Conservation (phyloP, 495 filamentous ascomycete species). For the Bacidia rubella region DNA sequence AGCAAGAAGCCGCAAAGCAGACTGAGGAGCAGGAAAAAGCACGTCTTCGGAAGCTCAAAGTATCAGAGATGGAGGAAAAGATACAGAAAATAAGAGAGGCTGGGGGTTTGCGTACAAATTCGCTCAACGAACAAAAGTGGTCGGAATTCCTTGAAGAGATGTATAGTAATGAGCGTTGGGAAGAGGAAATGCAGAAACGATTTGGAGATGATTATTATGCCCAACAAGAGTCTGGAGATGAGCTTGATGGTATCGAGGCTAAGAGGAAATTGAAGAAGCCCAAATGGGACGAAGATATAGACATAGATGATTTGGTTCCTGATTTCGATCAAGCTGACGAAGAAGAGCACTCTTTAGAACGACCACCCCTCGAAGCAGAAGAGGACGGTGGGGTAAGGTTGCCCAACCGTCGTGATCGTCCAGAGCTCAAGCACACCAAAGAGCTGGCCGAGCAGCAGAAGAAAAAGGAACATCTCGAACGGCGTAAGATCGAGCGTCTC, state of each 20-base stretch:
- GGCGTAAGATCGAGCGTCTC: constrained; percentile 71
- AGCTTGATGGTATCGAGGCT: constrained; percentile 32
- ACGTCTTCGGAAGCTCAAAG: constrained; percentile 69
- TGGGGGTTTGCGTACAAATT: constrained; percentile 58
- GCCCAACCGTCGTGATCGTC: constrained; percentile 19
- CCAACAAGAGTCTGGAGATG: constrained; percentile 11
- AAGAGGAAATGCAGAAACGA: constrained; percentile 67
- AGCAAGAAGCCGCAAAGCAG: constrained; percentile 64
- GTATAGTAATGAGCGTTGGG: constrained; percentile 80
- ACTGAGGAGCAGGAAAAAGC: constrained; percentile 69
- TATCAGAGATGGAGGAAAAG: constrained; percentile 75
- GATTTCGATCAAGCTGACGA: constrained; percentile 60
- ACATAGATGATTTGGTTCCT: constrained; percentile 81
- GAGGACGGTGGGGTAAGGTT: not conserved
- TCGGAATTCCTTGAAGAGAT: constrained; percentile 65
- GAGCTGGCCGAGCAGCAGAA: constrained; percentile 45
- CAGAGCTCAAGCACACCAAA: constrained; percentile 27
- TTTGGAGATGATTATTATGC: constrained; percentile 89
- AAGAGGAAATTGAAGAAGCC: constrained; percentile 72
- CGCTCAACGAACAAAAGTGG: constrained; percentile 66
- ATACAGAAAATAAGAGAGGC: constrained; percentile 72
- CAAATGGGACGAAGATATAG: constrained; percentile 92
- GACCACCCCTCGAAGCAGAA: constrained; percentile 35
- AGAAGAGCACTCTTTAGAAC: constrained; percentile 37
- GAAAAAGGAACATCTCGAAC: constrained; percentile 59